Conservation (phyloP, 176 grass and related monocot genomes). For the Bothriochloa decipiens region DNA sequence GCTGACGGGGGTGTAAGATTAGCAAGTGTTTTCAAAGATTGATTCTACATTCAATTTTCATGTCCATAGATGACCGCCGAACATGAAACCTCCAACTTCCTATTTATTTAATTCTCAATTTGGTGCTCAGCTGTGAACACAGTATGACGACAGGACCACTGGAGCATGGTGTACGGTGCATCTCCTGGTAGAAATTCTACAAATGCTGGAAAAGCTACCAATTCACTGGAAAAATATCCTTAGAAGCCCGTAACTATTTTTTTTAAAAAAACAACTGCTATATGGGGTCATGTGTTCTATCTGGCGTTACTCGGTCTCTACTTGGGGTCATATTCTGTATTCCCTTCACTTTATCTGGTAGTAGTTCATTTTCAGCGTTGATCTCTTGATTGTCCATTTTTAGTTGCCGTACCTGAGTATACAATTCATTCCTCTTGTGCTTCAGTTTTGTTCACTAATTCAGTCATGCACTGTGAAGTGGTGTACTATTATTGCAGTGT, state of each 20-base stretch:
- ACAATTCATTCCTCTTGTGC: too few species aligned
- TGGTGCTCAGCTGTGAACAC: neutral
- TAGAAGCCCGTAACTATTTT: neutral
- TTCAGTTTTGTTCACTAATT: too few species aligned
- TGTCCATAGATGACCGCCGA: neutral
- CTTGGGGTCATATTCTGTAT: too few species aligned
- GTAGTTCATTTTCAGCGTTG: too few species aligned
- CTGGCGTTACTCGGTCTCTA: neutral
- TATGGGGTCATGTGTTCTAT: neutral
- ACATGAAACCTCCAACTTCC: neutral
- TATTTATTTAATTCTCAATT: neutral
- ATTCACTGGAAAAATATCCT: neutral
- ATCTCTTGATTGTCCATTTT: too few species aligned
- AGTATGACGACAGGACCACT: neutral
- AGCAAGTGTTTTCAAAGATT: neutral
- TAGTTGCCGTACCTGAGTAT: too few species aligned
- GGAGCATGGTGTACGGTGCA: neutral
- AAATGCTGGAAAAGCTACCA: neutral
- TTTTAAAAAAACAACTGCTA: neutral
- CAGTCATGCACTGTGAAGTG: too few species aligned
- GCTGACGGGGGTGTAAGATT: neutral
- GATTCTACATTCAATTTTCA: neutral
- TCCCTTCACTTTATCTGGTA: too few species aligned
- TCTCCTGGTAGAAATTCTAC: neutral
- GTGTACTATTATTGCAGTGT: too few species aligned